A percentile compares a stretch with the other conserved stretches of the same genome.
Conservation (phyloP, 2,329 filamentous ascomycete species). For the Fusarium sp. region DNA sequence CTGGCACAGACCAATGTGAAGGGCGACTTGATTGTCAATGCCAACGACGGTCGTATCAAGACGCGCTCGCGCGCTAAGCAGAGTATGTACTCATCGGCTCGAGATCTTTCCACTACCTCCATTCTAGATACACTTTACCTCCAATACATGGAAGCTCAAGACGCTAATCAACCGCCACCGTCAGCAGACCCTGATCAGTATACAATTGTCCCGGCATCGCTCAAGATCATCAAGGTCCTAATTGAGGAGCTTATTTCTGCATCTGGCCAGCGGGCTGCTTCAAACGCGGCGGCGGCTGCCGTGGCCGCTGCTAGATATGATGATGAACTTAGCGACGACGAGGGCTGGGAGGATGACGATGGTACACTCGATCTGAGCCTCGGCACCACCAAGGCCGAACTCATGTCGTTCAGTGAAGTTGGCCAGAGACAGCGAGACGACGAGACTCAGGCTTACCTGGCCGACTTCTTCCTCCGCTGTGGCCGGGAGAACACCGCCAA, state of each 20-base stretch:
- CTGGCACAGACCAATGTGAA: conserved; percentile 85
- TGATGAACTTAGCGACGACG: conserved; percentile 78
- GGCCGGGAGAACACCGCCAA: conserved; percentile 66
- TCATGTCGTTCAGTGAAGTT: conserved; percentile 80
- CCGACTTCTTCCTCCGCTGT: conserved; percentile 79
- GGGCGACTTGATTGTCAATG: conserved; percentile 86
- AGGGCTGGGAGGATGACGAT: conserved; percentile 89
- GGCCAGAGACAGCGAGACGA: conserved; percentile 79
- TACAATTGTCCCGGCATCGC: conserved; percentile 84
- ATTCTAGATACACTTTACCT: conserved; percentile 33
- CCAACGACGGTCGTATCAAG: conserved; percentile 83
- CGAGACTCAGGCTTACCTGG: conserved; percentile 87
- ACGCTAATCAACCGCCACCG: conserved; percentile 41
- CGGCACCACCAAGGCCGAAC: conserved; percentile 74
- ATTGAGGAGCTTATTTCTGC: conserved; percentile 91
- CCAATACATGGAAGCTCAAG: conserved; percentile 28
- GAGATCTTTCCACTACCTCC: conserved; percentile 28
- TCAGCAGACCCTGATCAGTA: conserved; percentile 83
- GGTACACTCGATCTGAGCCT: conserved; percentile 81
- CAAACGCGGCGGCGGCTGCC: conserved; percentile 71
- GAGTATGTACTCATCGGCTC: conserved; percentile 62
- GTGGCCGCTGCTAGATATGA: conserved; percentile 68
- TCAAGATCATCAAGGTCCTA: conserved; percentile 97
- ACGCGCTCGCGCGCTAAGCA: conserved; percentile 89
- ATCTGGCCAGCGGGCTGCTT: conserved; percentile 70